Percentiles rank a stretch among this genome's conserved stretches.
phyloP scores from a whole-genome alignment of 805 yeast species.

The Nakazawaea populi region DNA sequence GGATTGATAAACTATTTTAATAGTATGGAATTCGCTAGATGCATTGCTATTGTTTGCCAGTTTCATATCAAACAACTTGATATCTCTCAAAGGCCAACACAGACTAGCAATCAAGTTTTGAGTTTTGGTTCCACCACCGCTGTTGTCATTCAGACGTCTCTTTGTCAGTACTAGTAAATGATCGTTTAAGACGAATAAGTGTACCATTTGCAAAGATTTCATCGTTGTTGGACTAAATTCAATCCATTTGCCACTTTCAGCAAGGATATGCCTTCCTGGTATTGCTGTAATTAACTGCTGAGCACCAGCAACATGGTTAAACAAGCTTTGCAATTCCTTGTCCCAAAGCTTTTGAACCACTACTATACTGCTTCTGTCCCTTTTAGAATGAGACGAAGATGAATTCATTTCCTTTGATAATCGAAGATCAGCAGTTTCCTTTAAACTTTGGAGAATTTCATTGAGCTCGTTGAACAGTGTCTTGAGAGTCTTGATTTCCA shows the following conservation, averaged over 20 bases:
- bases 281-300: slow-evolving; percentile 68
- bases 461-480: slow-evolving; percentile 53
- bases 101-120: slow-evolving; percentile 59
- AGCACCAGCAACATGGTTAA: slow-evolving; percentile 87
- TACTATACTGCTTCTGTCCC: slow-evolving; percentile 64
- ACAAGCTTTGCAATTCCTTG: slow-evolving; percentile 58
- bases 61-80: slow-evolving; percentile 37
- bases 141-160: slow-evolving; percentile 26
- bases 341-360: slow-evolving; percentile 82
- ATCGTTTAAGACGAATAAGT: slow-evolving; percentile 74
- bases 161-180: slow-evolving; percentile 67
- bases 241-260: slow-evolving; percentile 80
- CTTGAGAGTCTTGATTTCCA: slow-evolving; percentile 58
- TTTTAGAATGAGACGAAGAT: slow-evolving; percentile 19
- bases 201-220: slow-evolving; percentile 72
- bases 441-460: slow-evolving; percentile 53
- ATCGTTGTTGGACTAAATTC: slow-evolving; percentile 83
- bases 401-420: slow-evolving; percentile 36
- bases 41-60: background rate
- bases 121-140: slow-evolving; percentile 24
- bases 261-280: slow-evolving; percentile 75
- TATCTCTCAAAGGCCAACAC: slow-evolving; percentile 71
- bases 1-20: slow-evolving; percentile 6
- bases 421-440: slow-evolving; percentile 53
- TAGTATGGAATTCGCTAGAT: slow-evolving; percentile 16